Conservation (phyloP, 1,139 yeast genomes). For the Debaryomyces nepalensis region DNA sequence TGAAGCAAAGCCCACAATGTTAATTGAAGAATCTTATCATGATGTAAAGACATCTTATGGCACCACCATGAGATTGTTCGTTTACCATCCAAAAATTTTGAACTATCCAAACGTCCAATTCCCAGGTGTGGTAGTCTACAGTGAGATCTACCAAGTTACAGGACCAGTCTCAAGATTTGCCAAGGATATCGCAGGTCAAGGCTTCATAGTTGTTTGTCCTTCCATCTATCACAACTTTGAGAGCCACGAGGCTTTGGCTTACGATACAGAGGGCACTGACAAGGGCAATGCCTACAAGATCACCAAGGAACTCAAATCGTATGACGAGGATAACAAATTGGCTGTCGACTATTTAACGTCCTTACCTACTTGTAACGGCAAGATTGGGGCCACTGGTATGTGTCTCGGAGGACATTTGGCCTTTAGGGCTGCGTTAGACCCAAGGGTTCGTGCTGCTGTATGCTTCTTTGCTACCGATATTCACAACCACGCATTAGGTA, state of each 20-base stretch:
- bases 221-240: slow-evolving; percentile 79
- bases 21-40: slow-evolving; percentile 65
- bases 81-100: slow-evolving; percentile 69
- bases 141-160: slow-evolving; percentile 82
- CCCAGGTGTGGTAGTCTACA: slow-evolving; percentile 79
- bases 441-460: slow-evolving; percentile 67
- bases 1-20: slow-evolving; percentile 44
- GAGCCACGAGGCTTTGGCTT: slow-evolving; percentile 65
- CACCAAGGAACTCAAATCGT: slow-evolving; percentile 68
- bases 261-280: slow-evolving; percentile 77
- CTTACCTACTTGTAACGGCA: slow-evolving; percentile 70
- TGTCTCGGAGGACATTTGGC: slow-evolving; percentile 88
- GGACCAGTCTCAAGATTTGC: slow-evolving; percentile 82
- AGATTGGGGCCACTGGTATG: slow-evolving; percentile 84
- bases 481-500: slow-evolving; percentile 67
- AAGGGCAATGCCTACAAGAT: slow-evolving; percentile 71
- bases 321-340: slow-evolving; percentile 74
- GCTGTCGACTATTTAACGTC: slow-evolving; percentile 64
- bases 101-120: slow-evolving; percentile 76
- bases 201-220: slow-evolving; percentile 78
- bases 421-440: slow-evolving; percentile 70
- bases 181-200: slow-evolving; percentile 78
- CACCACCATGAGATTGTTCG: slow-evolving; percentile 68
- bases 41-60: slow-evolving; percentile 71
- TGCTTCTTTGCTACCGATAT: slow-evolving; percentile 85